phyloP scores from a whole-genome alignment of 345 rosid species.

The Passiflora organensis region DNA sequence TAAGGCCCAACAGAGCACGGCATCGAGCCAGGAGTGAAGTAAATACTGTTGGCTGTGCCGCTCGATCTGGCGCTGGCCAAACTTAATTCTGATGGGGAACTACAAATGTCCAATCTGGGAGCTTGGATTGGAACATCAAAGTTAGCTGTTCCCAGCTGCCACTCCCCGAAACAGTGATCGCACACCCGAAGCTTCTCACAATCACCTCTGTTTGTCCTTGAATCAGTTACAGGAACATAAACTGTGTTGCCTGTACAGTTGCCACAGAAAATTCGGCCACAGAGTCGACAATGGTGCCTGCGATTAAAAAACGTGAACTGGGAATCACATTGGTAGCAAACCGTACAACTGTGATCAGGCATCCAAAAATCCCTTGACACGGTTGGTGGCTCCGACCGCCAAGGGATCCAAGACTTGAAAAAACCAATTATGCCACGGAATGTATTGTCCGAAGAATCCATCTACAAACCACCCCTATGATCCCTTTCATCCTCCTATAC shows the following conservation, averaged over 20 bases:
- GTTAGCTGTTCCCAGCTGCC: constrained; percentile 48
- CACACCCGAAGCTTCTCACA: constrained; percentile 83
- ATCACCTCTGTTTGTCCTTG: constrained; percentile 44
- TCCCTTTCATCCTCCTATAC: constrained; percentile 59
- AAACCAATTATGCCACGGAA: constrained; percentile 49
- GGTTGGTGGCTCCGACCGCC: constrained; percentile 71
- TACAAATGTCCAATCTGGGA: constrained; percentile 38
- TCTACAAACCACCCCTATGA: constrained; percentile 36
- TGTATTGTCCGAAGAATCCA: constrained; percentile 59
- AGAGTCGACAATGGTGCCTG: constrained; percentile 85
- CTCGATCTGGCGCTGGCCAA: constrained; percentile 59
- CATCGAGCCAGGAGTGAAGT: constrained; percentile 53
- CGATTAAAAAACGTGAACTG: constrained; percentile 74
- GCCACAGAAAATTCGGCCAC: constrained; percentile 91
- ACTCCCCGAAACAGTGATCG: constrained; percentile 81
- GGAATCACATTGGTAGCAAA: constrained; percentile 84
- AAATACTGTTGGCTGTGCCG: constrained; percentile 48
- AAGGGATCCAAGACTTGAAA: constrained; percentile 65
- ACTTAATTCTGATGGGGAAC: constrained; percentile 64
- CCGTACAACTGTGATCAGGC: constrained; percentile 96
- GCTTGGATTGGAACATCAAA: constrained; percentile 53
- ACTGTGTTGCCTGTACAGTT: constrained; percentile 79
- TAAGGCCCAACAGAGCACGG: constrained; percentile 43
- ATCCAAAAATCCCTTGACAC: constrained; percentile 96
- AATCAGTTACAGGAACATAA: constrained; percentile 45